Evolutionary conservation across 1,139 yeast genomes (phyloP), one percentile per base, ranked within the genome.

Genomic region (Yamadazyma trypodendri): DNA sequence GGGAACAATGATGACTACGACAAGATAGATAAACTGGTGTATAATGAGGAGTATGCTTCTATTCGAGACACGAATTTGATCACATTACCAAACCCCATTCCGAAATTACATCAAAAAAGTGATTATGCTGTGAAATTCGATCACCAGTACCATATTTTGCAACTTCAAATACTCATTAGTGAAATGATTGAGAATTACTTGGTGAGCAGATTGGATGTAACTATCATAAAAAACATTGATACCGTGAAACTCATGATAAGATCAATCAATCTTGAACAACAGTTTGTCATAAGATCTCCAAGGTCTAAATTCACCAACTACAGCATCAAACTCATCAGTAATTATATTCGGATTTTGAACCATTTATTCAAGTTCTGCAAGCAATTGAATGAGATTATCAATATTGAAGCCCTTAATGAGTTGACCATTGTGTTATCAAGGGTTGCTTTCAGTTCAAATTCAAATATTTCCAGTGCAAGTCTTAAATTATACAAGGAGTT

Each of bases 391-490:
- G 55, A 53, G 28, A 44, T 69, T 24, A 64, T 70, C 15, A 66
- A 60, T 41, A 65, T 71, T 2, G 76, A 72, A 38, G 66, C 73
- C 2, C 58, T 62, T 46, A 70, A 67, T 49, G 83, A 68, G 42
- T 54, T 78, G 35, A 64, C 75, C 40, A 78, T 80, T 7, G 69
- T 72, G 0, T 55, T 80, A 24, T 73, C 79, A 54, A 56, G 81
- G 39, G 72, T 79, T n/a, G 81, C 83, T 2, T 77, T 79, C 51
- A 76, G 79, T 15, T 56, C 73, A 2, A 73, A 64, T 39, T 60
- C 67, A 6, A 34, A 33, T 15, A 54, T 74, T 6, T 56, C 68
- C 2, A 41, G 51, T 2, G 64, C 65, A 31, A 75, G 75, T 2
- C 54, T 56, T 24, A 50, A 58, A 32, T 48, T 75, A 17, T 45